Evolutionary conservation across 495 filamentous ascomycete species (phyloP).

Genomic region (Haplographium delicatum): DNA sequence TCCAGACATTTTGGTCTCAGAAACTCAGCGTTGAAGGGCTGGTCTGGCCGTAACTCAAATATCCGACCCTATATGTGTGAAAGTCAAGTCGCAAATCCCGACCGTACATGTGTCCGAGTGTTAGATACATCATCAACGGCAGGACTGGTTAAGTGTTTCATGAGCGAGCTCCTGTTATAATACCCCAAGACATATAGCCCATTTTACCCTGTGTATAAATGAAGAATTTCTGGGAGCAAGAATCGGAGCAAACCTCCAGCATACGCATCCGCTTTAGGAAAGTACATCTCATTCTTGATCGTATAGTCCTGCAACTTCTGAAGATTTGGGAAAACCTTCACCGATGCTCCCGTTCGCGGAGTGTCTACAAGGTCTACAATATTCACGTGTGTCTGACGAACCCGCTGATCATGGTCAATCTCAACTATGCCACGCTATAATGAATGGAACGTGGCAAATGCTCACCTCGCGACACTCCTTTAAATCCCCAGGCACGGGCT

Average conservation of each 20-base stretch:
- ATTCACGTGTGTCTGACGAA: slow-evolving; percentile 12
- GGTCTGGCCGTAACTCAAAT: too few relatives aligned
- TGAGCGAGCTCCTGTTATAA: too few relatives aligned
- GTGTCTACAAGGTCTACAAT: slow-evolving; percentile 10
- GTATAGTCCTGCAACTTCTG: slow-evolving; percentile 7
- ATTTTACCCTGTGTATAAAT: too few relatives aligned
- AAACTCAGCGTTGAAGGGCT: too few relatives aligned
- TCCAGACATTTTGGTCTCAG: too few relatives aligned
- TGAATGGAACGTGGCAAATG: slow-evolving; percentile 2
- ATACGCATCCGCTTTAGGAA: slow-evolving; percentile 5
- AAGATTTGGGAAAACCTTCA: slow-evolving; percentile 5
- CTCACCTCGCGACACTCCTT: slow-evolving; percentile 7
- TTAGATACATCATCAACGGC: too few relatives aligned
- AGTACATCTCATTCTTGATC: slow-evolving; percentile 10
- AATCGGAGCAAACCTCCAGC: slow-evolving; percentile 12
- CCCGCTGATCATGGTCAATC: slow-evolving; percentile 6
- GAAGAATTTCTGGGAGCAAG: slow-evolving; percentile 12
- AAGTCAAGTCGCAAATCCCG: too few relatives aligned
- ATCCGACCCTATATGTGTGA: too few relatives aligned
- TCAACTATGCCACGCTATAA: neutral
- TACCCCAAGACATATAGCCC: too few relatives aligned
- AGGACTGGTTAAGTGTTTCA: too few relatives aligned
- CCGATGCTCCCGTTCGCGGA: slow-evolving; percentile 4
- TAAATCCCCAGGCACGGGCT: slow-evolving; percentile 6
- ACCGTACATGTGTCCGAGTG: too few relatives aligned